Base-by-base conservation (phyloP, 768 basidiomycete genomes). In the Holtermannia corniformis region DNA sequence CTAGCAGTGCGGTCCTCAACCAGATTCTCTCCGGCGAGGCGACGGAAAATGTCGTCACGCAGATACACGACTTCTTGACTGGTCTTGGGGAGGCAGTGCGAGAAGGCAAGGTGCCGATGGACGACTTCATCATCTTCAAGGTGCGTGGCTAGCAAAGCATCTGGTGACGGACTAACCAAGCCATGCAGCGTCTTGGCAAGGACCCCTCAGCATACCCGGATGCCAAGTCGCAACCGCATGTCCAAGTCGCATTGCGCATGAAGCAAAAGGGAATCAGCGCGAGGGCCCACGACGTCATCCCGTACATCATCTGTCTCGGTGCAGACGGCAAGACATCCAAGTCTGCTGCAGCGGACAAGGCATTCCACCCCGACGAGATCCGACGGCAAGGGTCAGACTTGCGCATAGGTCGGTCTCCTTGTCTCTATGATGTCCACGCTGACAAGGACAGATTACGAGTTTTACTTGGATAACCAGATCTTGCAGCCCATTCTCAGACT, bases 161-260 rank as follows among this genome's bases (percentile, higher is more conserved):
- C 41, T 3, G 5, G 2, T 40, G 22, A 24, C 20, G 19, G n/a
- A n/a, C n/a, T n/a, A n/a, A n/a, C n/a, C n/a, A n/a, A n/a, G n/a
- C n/a, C n/a, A n/a, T n/a, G 7, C 65, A 95, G 90, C 86, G 95
- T 50, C 77, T 99, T 50, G 88, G 95, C 13, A 97, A 96, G 76
- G 88, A 88, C 57, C 93, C 93, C 0, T 87, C 93, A 62, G 92
- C 95, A 63, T 99, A 96, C 67, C 92, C 93, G 0, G 93, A 97
- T 67, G 86, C 82, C 5, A 96, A 96, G 73, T 82, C 78, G 37
- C 92, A 92, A 62, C 95, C 95, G 1, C 95, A 99, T 64, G 93
- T 97, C 1, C 91, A 95, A 64, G 95, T 99, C 16, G 93, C 92
- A 0, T 75, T 95, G 46, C 79, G 87, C 37, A 80, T 93, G 83